Conservation (phyloP, 805 yeast genomes). For the Candida incommunis region DNA sequence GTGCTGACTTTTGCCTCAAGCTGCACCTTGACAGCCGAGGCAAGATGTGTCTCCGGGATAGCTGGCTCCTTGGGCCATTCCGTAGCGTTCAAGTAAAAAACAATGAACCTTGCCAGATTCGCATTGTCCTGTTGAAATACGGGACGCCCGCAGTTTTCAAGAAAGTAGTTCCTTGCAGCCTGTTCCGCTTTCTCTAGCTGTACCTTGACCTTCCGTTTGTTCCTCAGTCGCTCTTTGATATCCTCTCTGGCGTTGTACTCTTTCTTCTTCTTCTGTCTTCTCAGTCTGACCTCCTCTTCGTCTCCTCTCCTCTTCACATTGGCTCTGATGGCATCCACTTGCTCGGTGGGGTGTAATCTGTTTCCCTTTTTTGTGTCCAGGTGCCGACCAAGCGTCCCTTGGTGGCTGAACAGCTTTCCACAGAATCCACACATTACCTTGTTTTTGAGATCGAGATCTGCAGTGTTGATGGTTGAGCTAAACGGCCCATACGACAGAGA, state of each 20-base stretch:
- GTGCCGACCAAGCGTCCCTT: constrained; percentile 49
- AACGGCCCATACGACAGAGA: constrained; percentile 1
- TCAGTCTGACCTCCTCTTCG: constrained; percentile 25
- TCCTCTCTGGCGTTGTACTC: constrained; percentile 33
- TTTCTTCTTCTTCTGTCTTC: constrained; percentile 28
- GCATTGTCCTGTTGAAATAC: background rate
- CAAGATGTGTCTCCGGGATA: background rate
- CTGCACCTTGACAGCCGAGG: background rate
- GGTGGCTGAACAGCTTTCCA: constrained; percentile 37
- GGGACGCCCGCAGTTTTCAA: background rate
- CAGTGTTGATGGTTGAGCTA: background rate
- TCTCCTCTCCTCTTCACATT: constrained; percentile 41
- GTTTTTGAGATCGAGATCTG: background rate
- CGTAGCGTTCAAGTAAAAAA: background rate
- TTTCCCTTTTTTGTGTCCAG: constrained; percentile 43
- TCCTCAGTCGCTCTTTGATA: constrained; percentile 32
- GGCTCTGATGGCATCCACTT: constrained; percentile 31
- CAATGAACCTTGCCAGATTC: background rate
- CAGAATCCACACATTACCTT: constrained; percentile 24
- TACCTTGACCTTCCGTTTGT: constrained; percentile 32
- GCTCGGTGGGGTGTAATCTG: constrained; percentile 33
- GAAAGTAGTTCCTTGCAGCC: constrained; percentile 10
- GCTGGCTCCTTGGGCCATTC: background rate
- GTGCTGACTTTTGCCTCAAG: too few relatives aligned
- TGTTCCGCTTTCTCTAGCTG: constrained; percentile 27